Base-by-base conservation (phyloP, 192 early-diverging fungal species). In the Allomyces macrogynus region DNA sequence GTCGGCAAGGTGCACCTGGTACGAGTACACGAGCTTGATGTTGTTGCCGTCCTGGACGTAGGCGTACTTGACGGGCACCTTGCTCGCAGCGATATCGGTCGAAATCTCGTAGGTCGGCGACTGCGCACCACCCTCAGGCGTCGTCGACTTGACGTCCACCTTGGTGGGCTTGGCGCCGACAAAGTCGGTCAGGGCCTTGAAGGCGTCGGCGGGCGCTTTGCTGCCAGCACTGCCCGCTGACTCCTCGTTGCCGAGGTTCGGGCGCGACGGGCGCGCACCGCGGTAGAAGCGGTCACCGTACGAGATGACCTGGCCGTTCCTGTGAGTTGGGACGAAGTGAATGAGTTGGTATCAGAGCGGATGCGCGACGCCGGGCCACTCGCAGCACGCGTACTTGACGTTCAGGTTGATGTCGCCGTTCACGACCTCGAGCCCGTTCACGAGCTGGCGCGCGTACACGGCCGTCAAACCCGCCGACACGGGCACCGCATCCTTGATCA, bases 361-460 rank as follows among this genome's bases (percentile, higher is more conserved):
- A 83, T 76, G 44, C 86, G 83, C 66, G 82, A 87, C 40, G 86
- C 87, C n/a, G 90, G 75, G 62, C 92, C 71, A 25, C 71, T 67
- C 26, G 86, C 86, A 27, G 75, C 32, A 40, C 32, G 8, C 60
- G 11, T 64, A 22, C 62, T 87, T 40, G 43, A 93, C 72, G 68
- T 96, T 92, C 72, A 90, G 73, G 68, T 88, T 91, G 61, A 87
- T 88, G 68, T 92, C 84, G 60, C 81, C 88, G 71, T 93, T 96
- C 26, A 80, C 72, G 16, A 96, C 81, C 65, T 82, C 78, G 7
- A 89, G 54, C 10, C 85, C 90, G 63, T 86, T 67, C 32, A 82
- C 67, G 9, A 76, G 65, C 68, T 96, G 93, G 60, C 84, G 83
- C 14, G 89, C 68, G 69, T 93, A 87, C 11, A 93, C 85, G 70